Evolutionary conservation across 1,284 basidiomycete species (phyloP).

Genomic region (Termitomyces sp.): DNA sequence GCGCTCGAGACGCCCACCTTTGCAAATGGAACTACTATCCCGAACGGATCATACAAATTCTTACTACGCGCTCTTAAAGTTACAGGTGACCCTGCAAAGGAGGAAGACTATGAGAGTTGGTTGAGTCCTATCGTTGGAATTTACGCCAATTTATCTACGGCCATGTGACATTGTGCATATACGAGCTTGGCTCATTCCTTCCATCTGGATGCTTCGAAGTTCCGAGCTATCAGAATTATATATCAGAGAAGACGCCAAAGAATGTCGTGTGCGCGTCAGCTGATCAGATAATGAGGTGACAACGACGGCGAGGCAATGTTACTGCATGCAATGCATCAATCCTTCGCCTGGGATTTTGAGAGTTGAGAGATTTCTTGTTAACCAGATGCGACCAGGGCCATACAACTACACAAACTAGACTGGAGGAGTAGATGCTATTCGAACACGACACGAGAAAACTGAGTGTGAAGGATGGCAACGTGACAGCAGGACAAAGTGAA

Average conservation of each 20-base stretch:
- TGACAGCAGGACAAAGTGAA: conserved; percentile 6
- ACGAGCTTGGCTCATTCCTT: not conserved
- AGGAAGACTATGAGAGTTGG: conserved; percentile 58
- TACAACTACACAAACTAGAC: conserved; percentile 26
- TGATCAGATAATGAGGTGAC: too few relatives aligned
- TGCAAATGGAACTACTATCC: conserved; percentile 54
- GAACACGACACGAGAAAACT: conserved; percentile 17
- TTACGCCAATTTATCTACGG: not conserved
- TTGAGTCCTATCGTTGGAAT: conserved; percentile 37
- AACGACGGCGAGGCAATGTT: too few relatives aligned
- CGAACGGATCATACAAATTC: conserved; percentile 57
- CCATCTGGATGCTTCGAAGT: not conserved
- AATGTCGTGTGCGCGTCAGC: too few relatives aligned
- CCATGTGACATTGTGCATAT: too few relatives aligned
- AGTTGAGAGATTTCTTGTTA: conserved; percentile 14
- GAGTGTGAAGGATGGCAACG: conserved; percentile 5
- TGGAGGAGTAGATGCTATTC: conserved; percentile 21
- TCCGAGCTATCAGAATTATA: too few relatives aligned
- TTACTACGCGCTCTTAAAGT: conserved; percentile 57
- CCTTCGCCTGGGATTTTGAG: too few relatives aligned
- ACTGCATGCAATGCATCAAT: too few relatives aligned
- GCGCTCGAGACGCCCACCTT: conserved; percentile 38
- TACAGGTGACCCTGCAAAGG: conserved; percentile 47
- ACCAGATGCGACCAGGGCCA: conserved; percentile 18
- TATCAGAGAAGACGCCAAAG: too few relatives aligned